These are phyloP conservation scores for Fallopia convolvulus DNA, from an alignment of 148 eudicot species.

Conservation along the genomic window DNA sequence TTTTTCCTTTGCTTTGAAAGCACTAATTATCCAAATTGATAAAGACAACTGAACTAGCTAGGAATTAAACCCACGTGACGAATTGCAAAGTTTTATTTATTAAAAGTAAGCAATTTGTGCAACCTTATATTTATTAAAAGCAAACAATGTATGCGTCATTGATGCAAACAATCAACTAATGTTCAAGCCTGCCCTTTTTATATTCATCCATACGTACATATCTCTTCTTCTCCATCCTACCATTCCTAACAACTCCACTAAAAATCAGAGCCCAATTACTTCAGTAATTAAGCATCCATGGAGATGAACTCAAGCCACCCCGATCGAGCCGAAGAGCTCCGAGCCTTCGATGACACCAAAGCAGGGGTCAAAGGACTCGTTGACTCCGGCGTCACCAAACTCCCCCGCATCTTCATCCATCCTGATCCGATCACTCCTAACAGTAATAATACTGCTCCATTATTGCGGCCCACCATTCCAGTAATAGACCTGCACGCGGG, in stretches of 20 bases:
- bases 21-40: not conserved
- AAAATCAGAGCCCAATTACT: not conserved
- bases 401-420: conserved; percentile 32
- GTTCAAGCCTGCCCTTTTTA: not conserved
- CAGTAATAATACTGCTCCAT: not conserved
- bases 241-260: not conserved
- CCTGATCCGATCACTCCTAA: not conserved
- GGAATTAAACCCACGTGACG: not conserved
- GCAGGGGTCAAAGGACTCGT: conserved; percentile 55
- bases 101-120: too few species aligned
- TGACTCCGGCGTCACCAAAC: conserved; percentile 30
- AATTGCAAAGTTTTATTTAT: too few species aligned
- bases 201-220: too few species aligned
- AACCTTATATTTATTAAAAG: too few species aligned
- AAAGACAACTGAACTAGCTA: not conserved
- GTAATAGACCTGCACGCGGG: conserved; percentile 23
- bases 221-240: not conserved
- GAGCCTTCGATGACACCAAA: conserved; percentile 54
- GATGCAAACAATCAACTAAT: too few species aligned
- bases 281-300: not conserved
- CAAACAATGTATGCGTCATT: too few species aligned
- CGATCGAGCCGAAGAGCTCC: conserved; percentile 27
- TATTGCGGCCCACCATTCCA: conserved; percentile 14
- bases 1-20: too few species aligned
- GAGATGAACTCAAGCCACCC: not conserved